These are phyloP conservation scores for Crinitomyces ghanaensis DNA, from an alignment of 805 yeast species.

Conservation along the genomic window DNA sequence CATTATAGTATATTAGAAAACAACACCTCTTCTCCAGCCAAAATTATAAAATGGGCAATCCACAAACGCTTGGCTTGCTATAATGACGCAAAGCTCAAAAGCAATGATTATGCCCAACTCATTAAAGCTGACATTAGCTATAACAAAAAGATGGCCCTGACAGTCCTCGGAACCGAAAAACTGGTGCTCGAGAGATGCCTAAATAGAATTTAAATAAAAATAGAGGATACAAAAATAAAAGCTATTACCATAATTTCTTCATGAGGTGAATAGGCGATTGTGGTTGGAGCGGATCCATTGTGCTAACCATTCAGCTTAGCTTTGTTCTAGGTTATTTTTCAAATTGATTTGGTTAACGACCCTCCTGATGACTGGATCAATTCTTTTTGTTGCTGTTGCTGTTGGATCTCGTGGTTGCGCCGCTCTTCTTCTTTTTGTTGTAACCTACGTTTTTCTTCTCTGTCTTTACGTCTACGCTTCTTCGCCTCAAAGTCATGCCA, in stretches of 20 bases:
- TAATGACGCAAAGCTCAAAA: constrained; percentile 15
- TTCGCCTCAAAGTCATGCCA: constrained; percentile 98
- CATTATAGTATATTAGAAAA: constrained; percentile 7
- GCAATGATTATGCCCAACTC: constrained; percentile 16
- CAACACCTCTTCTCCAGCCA: constrained; percentile 7
- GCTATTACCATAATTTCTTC: no score
- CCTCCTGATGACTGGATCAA: no score
- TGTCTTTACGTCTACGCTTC: constrained; percentile 47
- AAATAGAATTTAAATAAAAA: constrained; percentile 1
- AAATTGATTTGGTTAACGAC: no score
- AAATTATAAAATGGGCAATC: constrained; percentile 8
- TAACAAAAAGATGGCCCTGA: constrained; percentile 13
- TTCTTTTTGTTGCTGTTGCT: constrained; percentile 1
- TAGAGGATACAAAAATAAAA: neutral
- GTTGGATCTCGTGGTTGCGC: neutral
- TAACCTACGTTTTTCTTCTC: constrained; percentile 11
- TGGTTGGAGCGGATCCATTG: no score
- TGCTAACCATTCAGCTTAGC: no score
- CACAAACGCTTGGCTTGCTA: constrained; percentile 12
- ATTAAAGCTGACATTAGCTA: constrained; percentile 5
- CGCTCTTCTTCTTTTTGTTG: neutral
- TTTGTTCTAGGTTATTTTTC: no score
- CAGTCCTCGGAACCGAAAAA: constrained; percentile 24
- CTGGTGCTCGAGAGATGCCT: constrained; percentile 17
- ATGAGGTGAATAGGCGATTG: no score